These are phyloP conservation scores for Colletotrichum liaoningense DNA, from an alignment of 2,329 filamentous ascomycete genomes.

Conservation along the genomic window DNA sequence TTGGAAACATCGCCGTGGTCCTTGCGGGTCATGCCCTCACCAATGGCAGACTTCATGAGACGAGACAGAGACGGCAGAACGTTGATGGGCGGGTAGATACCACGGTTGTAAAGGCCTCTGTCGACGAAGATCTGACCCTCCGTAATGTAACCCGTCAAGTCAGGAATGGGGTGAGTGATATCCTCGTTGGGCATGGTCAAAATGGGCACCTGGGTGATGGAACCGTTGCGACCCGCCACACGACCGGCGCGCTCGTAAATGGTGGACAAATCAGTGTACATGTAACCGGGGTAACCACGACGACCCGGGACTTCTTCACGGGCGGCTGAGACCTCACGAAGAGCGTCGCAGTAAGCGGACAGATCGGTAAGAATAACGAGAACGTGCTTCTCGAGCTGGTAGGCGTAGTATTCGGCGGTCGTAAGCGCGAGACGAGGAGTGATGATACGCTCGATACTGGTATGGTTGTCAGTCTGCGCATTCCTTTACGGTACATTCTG, in stretches of 20 bases:
- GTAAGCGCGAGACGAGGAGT: slow-evolving; percentile 97
- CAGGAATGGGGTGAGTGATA: slow-evolving; percentile 98
- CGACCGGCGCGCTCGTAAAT: slow-evolving; percentile 99
- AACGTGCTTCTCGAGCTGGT: slow-evolving; percentile 99
- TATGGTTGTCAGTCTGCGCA: slow-evolving; percentile 28
- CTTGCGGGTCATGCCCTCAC: slow-evolving; percentile 94
- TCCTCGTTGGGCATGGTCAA: slow-evolving; percentile 99
- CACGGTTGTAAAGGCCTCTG: slow-evolving; percentile 93
- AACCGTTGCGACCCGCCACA: slow-evolving; percentile 96
- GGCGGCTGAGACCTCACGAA: slow-evolving; percentile 97
- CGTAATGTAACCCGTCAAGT: slow-evolving; percentile 98
- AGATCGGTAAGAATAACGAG: slow-evolving; percentile 98
- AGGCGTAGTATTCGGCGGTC: slow-evolving; percentile 99
- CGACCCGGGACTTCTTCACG: slow-evolving; percentile 99
- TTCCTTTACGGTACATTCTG: not conserved
- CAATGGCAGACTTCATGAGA: slow-evolving; percentile 99
- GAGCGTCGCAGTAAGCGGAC: slow-evolving; percentile 97
- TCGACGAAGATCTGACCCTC: slow-evolving; percentile 99
- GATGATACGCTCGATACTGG: slow-evolving; percentile 98
- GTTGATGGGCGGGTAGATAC: slow-evolving; percentile 98
- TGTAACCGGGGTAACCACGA: slow-evolving; percentile 99
- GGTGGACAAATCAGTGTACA: slow-evolving; percentile 99
- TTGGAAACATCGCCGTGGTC: slow-evolving; percentile 99
- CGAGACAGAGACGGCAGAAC: slow-evolving; percentile 96
- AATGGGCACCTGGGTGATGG: slow-evolving; percentile 99